A percentile compares a stretch with the other conserved stretches of the same genome.
phyloP scores from a whole-genome alignment of 2,329 filamentous ascomycete species.

The Penicillium sp. region DNA sequence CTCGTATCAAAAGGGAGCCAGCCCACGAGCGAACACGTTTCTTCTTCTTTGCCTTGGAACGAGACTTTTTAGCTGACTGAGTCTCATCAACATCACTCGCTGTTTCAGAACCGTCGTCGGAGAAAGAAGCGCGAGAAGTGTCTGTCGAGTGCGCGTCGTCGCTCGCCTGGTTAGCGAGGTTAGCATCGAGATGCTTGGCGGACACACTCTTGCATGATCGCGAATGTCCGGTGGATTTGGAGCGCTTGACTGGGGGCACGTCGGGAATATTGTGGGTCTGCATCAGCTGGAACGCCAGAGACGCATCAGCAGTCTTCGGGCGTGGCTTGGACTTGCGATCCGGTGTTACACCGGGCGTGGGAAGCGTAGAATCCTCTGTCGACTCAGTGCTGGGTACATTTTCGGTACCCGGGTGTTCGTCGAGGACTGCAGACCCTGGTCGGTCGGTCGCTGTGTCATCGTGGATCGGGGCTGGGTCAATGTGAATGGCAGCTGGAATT shows the following conservation, averaged over 20 bases:
- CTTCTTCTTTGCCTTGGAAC: conserved; percentile 44
- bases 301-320: conserved; percentile 44
- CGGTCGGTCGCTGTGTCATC: conserved; percentile 57
- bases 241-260: conserved; percentile 31
- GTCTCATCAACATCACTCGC: conserved; percentile 26
- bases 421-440: conserved; percentile 76
- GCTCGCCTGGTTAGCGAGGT: conserved; percentile 6
- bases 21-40: conserved; percentile 68
- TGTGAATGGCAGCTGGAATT: conserved; percentile 14
- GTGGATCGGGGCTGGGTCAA: conserved; percentile 9
- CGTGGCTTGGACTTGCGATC: conserved; percentile 28
- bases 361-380: conserved; percentile 38
- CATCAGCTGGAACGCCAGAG: conserved; percentile 28
- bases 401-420: conserved; percentile 71
- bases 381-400: conserved; percentile 63
- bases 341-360: conserved; percentile 32
- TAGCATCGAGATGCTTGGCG: conserved; percentile 24
- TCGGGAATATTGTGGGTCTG: conserved; percentile 15
- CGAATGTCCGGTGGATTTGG: conserved; percentile 37
- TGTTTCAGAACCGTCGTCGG: conserved; percentile 28
- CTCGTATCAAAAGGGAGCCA: conserved; percentile 46
- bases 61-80: conserved; percentile 29
- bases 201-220: conserved; percentile 31
- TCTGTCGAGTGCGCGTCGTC: conserved; percentile 23
- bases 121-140: conserved; percentile 24